These are phyloP conservation scores for Nicotiana obtusifolia DNA, from an alignment of 257 asterid species.

Conservation along the genomic window DNA sequence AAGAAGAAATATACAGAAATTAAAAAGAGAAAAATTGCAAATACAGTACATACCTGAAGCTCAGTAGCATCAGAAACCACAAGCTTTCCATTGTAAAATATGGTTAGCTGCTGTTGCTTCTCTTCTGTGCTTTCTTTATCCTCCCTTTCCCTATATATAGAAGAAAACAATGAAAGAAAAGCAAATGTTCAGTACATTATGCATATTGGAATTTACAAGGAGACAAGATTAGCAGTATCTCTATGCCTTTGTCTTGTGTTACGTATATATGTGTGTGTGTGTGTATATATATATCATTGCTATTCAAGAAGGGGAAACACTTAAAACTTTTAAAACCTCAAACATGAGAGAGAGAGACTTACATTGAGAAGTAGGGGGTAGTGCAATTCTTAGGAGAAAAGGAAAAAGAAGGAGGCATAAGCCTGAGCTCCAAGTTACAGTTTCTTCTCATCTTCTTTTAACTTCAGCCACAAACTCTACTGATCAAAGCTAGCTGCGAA, in stretches of 20 bases:
- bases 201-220: background rate
- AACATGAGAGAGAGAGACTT: background rate
- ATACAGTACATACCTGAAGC: slow-evolving; percentile 16
- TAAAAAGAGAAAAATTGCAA: background rate
- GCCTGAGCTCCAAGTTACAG: slow-evolving; percentile 25
- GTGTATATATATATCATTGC: no score
- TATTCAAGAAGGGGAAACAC: no score
- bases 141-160: background rate
- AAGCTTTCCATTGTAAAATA: slow-evolving; percentile 49
- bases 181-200: background rate
- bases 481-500: no score
- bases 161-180: background rate
- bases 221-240: no score
- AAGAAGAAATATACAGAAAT: background rate
- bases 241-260: no score
- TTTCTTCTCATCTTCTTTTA: slow-evolving; percentile 18
- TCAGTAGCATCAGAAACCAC: slow-evolving; percentile 50
- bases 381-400: background rate
- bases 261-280: no score
- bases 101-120: slow-evolving; percentile 31
- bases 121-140: background rate
- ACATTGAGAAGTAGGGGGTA: background rate
- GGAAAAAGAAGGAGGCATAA: slow-evolving; percentile 11
- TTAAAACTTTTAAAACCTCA: no score
- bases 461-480: background rate